Percentiles rank a stretch among this genome's conserved stretches.
phyloP scores from a whole-genome alignment of 257 asterid species.

The Salvia hispanica region DNA sequence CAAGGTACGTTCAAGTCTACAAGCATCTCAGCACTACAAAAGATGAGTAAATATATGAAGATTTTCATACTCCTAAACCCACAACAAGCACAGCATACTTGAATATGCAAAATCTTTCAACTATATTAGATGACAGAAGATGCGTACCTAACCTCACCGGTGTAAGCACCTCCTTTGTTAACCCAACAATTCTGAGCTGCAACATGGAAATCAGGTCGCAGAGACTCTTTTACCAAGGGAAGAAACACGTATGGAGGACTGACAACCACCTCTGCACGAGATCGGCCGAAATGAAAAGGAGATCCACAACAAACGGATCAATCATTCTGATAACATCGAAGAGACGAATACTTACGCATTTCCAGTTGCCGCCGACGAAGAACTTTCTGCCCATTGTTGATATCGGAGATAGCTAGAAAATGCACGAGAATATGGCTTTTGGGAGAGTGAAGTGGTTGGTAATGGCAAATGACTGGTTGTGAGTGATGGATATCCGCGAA shows the following conservation, averaged over 20 bases:
- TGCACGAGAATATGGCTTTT: too few species aligned
- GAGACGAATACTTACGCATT: too few species aligned
- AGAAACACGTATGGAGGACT: conserved; percentile 95
- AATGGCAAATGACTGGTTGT: too few species aligned
- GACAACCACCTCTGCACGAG: conserved; percentile 86
- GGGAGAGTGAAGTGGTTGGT: too few species aligned
- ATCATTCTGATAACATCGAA: too few species aligned
- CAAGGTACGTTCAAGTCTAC: conserved; percentile 78
- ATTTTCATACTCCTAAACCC: neutral
- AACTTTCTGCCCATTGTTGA: too few species aligned
- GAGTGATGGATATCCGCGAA: too few species aligned
- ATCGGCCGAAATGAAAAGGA: too few species aligned
- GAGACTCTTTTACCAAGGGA: conserved; percentile 56
- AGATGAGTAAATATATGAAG: conserved; percentile 16
- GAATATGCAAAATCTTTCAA: neutral
- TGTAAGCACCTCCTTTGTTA: conserved; percentile 97
- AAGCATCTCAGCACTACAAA: conserved; percentile 92
- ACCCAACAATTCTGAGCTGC: conserved; percentile 99
- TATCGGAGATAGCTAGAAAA: too few species aligned
- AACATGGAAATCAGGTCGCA: conserved; percentile 82
- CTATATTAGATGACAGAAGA: neutral
- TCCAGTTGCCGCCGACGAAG: too few species aligned
- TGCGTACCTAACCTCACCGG: conserved; percentile 89
- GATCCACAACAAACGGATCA: too few species aligned
- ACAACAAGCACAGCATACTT: conserved; percentile 9